These are phyloP conservation scores for Sutorius eximius DNA, from an alignment of 1,284 basidiomycete genomes.

Conservation along the genomic window DNA sequence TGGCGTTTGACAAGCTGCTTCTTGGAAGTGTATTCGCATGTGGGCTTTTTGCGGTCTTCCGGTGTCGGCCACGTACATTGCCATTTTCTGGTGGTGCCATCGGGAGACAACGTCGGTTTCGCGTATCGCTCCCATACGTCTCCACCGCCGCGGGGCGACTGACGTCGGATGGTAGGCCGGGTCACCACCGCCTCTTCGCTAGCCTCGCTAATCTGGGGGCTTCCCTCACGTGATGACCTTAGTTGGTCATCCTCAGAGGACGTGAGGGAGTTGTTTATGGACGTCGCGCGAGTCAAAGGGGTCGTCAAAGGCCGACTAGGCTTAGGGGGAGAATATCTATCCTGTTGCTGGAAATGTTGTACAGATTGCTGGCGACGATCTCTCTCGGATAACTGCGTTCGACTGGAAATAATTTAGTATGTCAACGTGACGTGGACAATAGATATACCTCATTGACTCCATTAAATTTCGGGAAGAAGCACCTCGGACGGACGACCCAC, in stretches of 20 bases:
- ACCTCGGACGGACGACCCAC: conserved; percentile 14
- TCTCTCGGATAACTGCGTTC: conserved; percentile 23
- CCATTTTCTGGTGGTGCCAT: conserved; percentile 38
- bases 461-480: conserved; percentile 20
- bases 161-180: conserved; percentile 23
- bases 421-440: neutral
- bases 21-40: conserved; percentile 55
- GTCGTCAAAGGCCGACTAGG: conserved; percentile 9
- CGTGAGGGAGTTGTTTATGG: conserved; percentile 20
- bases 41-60: conserved; percentile 35
- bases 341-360: conserved; percentile 14
- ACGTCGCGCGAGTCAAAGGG: conserved; percentile 15
- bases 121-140: conserved; percentile 36
- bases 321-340: conserved; percentile 4
- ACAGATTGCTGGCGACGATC: conserved; percentile 9
- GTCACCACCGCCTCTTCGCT: conserved; percentile 26
- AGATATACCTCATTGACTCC: conserved; percentile 32
- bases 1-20: conserved; percentile 70
- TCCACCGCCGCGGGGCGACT: conserved; percentile 30
- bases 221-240: conserved; percentile 30
- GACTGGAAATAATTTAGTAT: conserved; percentile 20
- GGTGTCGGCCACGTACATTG: conserved; percentile 37
- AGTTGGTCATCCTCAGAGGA: conserved; percentile 35
- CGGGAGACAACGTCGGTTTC: conserved; percentile 36
- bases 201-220: conserved; percentile 34